Percentiles rank a stretch among this genome's conserved stretches.
phyloP scores from a whole-genome alignment of 305 asterid species.

The Andrographis paniculata region DNA sequence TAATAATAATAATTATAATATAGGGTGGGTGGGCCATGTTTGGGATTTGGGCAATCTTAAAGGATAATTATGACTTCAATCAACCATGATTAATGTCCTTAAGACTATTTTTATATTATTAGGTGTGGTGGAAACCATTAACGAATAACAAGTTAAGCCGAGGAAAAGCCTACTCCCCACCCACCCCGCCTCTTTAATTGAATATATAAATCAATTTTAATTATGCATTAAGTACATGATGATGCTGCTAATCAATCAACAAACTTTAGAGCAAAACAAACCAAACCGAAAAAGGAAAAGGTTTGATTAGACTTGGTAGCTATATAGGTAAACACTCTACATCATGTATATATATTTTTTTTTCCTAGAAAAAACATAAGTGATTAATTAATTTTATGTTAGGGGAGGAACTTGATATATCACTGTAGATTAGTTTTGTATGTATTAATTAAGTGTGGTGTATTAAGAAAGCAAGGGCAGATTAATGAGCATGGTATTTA shows the following conservation, averaged over 20 bases:
- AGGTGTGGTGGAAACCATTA: slow-evolving; percentile 71
- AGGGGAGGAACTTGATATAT: too few relatives aligned
- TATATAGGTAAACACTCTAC: slow-evolving; percentile 13
- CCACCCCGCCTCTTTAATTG: slow-evolving; percentile 12
- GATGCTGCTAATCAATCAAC: slow-evolving; percentile 38
- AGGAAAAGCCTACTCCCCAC: too few relatives aligned
- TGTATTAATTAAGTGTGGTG: too few relatives aligned
- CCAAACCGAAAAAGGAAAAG: too few relatives aligned
- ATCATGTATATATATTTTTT: too few relatives aligned
- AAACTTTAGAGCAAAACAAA: slow-evolving; percentile 29
- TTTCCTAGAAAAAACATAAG: too few relatives aligned
- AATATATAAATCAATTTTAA: too few relatives aligned
- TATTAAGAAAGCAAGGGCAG: too few relatives aligned
- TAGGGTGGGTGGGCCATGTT: slow-evolving; percentile 37
- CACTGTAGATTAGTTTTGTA: too few relatives aligned
- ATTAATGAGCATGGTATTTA: too few relatives aligned
- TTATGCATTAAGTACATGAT: slow-evolving; percentile 26
- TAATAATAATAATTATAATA: too few relatives aligned
- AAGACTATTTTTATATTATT: slow-evolving; percentile 30
- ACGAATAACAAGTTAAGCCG: slow-evolving; percentile 13
- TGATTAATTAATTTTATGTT: too few relatives aligned
- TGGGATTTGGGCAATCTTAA: slow-evolving; percentile 75
- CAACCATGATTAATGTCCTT: slow-evolving; percentile 60
- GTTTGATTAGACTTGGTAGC: slow-evolving; percentile 31
- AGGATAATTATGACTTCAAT: slow-evolving; percentile 70